Evolutionary conservation across 345 rosid genomes (phyloP), one percentile per base, ranked within the genome.

Genomic region (Combretum micranthum): DNA sequence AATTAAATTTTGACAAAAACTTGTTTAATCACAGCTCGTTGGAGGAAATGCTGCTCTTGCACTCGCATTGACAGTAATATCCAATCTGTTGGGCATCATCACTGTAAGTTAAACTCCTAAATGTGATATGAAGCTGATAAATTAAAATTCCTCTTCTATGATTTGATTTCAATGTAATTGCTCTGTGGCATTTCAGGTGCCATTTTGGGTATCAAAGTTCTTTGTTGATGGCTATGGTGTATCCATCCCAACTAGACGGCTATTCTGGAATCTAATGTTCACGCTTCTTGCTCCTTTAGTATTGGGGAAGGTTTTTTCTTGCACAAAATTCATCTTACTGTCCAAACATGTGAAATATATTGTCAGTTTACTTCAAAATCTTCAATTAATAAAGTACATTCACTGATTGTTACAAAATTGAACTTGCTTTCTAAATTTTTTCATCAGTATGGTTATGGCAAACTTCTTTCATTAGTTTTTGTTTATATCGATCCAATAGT

Each of bases 11-110:
- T 15, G 17, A 26, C 32, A 15, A 48, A 14, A 17, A 2, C 43
- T 42, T 50, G 42, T 44, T 14, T 42, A 16, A 15, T 59, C 53
- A 49, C 70, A 66, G 64, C 70, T 66, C 59, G 64, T 42, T 6
- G 60, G 70, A 32, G 70, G 70, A 59, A 66, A 66, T 59, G 53
- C 64, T 42, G 64, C 64, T 53, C 52, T 66, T 55, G 69, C 69
- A 44, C 69, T 66, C 19, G 51, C 57, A 44, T 58, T 65, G 64
- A 65, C 69, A 11, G 64, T 65, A 14, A 47, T 53, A 32, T 66
- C 70, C 20, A 66, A 66, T 46, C 64, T 66, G 13, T 37, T 66
- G 13, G 64, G 70, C 42, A 66, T 52, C 46, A 39, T 42, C 12
- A 55, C 64, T 54, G 70, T 66, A 59, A 65, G 65, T n/a, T 47